These are phyloP conservation scores for Amphibolis antarctica DNA, from an alignment of 106 monocot genomes.

Conservation along the genomic window DNA sequence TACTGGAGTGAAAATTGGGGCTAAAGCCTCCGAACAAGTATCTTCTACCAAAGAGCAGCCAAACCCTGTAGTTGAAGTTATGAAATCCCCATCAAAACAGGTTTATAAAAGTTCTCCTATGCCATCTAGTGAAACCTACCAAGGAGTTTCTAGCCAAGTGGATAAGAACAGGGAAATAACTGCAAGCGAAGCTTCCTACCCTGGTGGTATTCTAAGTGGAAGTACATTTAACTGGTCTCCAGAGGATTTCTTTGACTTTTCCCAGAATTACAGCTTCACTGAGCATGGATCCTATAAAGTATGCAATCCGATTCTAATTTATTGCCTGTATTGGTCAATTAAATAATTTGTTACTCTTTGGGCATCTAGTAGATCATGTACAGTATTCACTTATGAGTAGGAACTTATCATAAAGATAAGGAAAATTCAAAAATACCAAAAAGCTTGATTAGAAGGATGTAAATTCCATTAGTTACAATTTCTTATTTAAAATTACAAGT, in stretches of 20 bases:
- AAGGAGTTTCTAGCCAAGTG: constrained; percentile 7
- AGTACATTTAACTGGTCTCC: constrained; percentile 47
- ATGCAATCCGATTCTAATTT: background rate
- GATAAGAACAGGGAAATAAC: background rate
- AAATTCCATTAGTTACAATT: too few relatives aligned
- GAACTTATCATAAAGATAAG: too few relatives aligned
- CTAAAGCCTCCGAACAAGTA: constrained; percentile 34
- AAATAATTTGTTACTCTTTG: too few relatives aligned
- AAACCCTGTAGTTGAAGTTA: constrained; percentile 3
- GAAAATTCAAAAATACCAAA: too few relatives aligned
- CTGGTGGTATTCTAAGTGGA: constrained; percentile 22
- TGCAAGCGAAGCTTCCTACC: constrained; percentile 17
- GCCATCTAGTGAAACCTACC: constrained; percentile 13
- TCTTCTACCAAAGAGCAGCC: constrained; percentile 19
- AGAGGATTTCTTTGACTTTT: constrained; percentile 57
- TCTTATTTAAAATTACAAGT: too few relatives aligned
- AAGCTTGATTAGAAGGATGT: too few relatives aligned
- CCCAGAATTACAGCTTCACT: constrained; percentile 39
- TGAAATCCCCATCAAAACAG: constrained; percentile 2
- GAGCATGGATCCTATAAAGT: constrained; percentile 79
- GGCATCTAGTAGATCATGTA: too few relatives aligned
- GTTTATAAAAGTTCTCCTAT: background rate
- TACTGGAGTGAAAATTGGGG: constrained; percentile 70
- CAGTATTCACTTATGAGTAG: too few relatives aligned
- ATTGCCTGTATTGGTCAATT: too few relatives aligned